These are phyloP conservation scores for Candida oleophila DNA, from an alignment of 805 yeast genomes.

Conservation along the genomic window DNA sequence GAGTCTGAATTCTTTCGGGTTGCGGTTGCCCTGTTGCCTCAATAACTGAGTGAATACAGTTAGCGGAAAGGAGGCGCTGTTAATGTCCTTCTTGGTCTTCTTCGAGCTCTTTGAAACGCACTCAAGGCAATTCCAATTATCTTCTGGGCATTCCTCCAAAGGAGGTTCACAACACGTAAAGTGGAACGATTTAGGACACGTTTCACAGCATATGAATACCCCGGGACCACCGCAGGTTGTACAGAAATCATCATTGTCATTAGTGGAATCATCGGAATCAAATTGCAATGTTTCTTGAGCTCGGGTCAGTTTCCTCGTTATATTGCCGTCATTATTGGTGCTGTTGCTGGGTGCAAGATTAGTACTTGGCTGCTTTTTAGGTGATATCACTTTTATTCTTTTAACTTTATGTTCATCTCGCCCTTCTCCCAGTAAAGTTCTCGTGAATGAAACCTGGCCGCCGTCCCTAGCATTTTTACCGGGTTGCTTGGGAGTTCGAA, in stretches of 20 bases:
- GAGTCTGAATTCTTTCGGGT: constrained; percentile 43
- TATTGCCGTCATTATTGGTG: constrained; percentile 8
- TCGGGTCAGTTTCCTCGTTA: not conserved
- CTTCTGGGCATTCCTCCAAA: constrained; percentile 79
- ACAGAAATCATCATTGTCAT: constrained; percentile 81
- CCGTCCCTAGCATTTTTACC: not conserved
- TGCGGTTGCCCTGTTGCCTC: constrained; percentile 63
- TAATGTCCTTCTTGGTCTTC: not conserved
- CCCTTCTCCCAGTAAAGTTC: not conserved
- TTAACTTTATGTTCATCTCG: constrained; percentile 7
- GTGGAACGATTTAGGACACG: constrained; percentile 90
- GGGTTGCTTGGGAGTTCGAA: constrained; percentile 4
- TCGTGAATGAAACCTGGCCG: not conserved
- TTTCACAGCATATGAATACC: constrained; percentile 86
- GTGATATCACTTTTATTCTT: constrained; percentile 33
- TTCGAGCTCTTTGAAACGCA: constrained; percentile 47
- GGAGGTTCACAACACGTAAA: constrained; percentile 93
- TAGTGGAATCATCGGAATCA: constrained; percentile 11
- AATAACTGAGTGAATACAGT: constrained; percentile 51
- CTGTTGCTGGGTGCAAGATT: constrained; percentile 20
- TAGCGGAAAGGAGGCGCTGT: constrained; percentile 20
- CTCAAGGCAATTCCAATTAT: constrained; percentile 84
- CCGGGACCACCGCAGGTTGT: constrained; percentile 90
- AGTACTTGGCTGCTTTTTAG: constrained; percentile 26
- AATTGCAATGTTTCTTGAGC: not conserved